These are phyloP conservation scores for Ogataea salicorniae DNA, from an alignment of 805 yeast species.

Conservation along the genomic window DNA sequence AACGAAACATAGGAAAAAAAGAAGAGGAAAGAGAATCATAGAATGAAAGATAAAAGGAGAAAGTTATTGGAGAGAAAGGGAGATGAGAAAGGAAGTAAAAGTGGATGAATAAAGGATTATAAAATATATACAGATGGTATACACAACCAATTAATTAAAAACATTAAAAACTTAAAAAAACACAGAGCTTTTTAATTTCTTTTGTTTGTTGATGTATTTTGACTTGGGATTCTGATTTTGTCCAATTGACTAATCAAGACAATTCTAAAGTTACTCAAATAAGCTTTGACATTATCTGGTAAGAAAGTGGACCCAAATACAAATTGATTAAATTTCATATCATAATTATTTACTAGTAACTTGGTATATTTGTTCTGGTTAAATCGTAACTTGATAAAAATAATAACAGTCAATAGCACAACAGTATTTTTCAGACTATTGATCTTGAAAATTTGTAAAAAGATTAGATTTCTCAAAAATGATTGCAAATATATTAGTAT, in stretches of 20 bases:
- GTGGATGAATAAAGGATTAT: background rate
- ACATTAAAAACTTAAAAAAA: background rate
- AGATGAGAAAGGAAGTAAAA: too few relatives aligned
- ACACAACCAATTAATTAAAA: background rate
- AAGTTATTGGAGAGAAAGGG: background rate
- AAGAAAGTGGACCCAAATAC: constrained; percentile 31
- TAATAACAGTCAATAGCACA: constrained; percentile 40
- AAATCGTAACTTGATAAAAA: constrained; percentile 58
- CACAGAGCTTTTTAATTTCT: background rate
- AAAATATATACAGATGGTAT: background rate
- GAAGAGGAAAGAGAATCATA: background rate
- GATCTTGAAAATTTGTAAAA: constrained; percentile 32
- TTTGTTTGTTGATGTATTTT: constrained; percentile 9
- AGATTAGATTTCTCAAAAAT: constrained; percentile 37
- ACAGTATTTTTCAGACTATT: constrained; percentile 29
- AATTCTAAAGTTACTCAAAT: constrained; percentile 7
- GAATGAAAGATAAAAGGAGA: background rate
- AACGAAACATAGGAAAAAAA: background rate
- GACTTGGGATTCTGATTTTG: constrained; percentile 11
- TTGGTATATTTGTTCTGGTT: constrained; percentile 53
- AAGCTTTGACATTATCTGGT: constrained; percentile 27
- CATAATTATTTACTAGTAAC: constrained; percentile 41
- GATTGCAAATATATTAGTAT: constrained; percentile 35
- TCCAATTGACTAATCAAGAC: constrained; percentile 6
- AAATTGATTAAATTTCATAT: constrained; percentile 35